These are phyloP conservation scores for Juglanconis oblonga DNA, from an alignment of 2,329 filamentous ascomycete genomes.

Conservation along the genomic window DNA sequence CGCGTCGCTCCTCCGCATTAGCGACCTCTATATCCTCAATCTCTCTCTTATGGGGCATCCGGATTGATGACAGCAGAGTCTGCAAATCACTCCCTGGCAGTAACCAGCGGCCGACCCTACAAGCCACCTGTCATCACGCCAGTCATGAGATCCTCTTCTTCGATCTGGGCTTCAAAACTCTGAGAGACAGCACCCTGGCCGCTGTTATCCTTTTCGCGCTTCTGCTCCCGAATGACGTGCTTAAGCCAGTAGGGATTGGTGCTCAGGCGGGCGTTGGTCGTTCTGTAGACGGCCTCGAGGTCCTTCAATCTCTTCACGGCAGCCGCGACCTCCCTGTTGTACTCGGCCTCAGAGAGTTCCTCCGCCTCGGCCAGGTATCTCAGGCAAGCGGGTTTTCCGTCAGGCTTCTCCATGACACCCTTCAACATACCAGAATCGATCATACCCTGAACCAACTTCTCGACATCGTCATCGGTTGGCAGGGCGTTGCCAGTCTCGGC, in stretches of 20 bases:
- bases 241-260: slow-evolving; percentile 56
- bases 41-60: too few relatives aligned
- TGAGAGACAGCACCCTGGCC: slow-evolving; percentile 25
- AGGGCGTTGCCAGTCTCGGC: slow-evolving; percentile 50
- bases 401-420: slow-evolving; percentile 48
- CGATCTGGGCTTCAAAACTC: slow-evolving; percentile 46
- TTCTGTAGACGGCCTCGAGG: slow-evolving; percentile 46
- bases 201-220: slow-evolving; percentile 42
- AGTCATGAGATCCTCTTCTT: slow-evolving; percentile 62
- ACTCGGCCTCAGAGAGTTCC: slow-evolving; percentile 47
- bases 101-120: background rate
- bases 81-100: too few relatives aligned
- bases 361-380: slow-evolving; percentile 44
- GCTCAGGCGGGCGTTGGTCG: slow-evolving; percentile 52
- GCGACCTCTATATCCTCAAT: too few relatives aligned
- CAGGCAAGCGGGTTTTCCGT: slow-evolving; percentile 43
- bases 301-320: slow-evolving; percentile 40
- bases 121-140: slow-evolving; percentile 29
- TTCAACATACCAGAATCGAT: slow-evolving; percentile 51
- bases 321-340: slow-evolving; percentile 43
- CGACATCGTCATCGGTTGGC: slow-evolving; percentile 39
- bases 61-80: too few relatives aligned
- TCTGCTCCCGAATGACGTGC: slow-evolving; percentile 43
- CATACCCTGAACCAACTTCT: slow-evolving; percentile 52
- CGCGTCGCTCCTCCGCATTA: too few relatives aligned